Base-by-base conservation (phyloP, 2,329 filamentous ascomycete species). In the Neospermospora avenae region DNA sequence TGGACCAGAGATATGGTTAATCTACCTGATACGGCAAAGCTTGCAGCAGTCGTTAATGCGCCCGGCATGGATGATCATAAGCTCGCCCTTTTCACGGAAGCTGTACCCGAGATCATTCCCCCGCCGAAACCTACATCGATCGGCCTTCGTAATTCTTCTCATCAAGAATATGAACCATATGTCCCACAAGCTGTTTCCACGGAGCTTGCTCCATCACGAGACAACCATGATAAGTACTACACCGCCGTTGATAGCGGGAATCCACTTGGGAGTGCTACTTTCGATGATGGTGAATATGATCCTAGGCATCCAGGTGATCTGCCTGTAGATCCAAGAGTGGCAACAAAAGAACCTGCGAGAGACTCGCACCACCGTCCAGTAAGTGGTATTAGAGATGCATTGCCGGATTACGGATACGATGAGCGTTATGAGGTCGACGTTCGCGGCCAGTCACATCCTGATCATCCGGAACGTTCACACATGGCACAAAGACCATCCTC, bases 1-100 rank as follows among this genome's bases (percentile, higher is more conserved):
- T 87, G 84, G 84, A 81, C 80, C 61, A 77, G 76, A 39, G 79
- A 85, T 60, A 85, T 87, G 83, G 79, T 88, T 55, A 78, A 83
- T 64, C 74, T 87, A 45, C 84, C 84, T 1, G 79, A 82, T 63
- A 73, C 76, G 31, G 73, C 76, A 20, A 72, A 78, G 57, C 77
- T 86, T 44, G 74, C 72, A 22, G 76, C 77, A 24, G 72, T 86
- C 24, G 74, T 80, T 18, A 75, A 78, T 59, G 77, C 79, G 35
- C 77, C 76, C 8, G 83, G 83, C 13, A 84, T 86, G 78, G 79
- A 84, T 67, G 78, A 81, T 42, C 73, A 78, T 48, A 85, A 84
- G 69, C 72, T 83, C 11, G 75, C 74, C 37, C 73, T 83, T 42
- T 76, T 84, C 60, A 76, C 76, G 10, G 78, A 78, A 49, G 79